Evolutionary conservation across 805 yeast genomes (phyloP), one percentile per base, ranked within the genome.

Genomic region (Schwanniomyces polymorphus): DNA sequence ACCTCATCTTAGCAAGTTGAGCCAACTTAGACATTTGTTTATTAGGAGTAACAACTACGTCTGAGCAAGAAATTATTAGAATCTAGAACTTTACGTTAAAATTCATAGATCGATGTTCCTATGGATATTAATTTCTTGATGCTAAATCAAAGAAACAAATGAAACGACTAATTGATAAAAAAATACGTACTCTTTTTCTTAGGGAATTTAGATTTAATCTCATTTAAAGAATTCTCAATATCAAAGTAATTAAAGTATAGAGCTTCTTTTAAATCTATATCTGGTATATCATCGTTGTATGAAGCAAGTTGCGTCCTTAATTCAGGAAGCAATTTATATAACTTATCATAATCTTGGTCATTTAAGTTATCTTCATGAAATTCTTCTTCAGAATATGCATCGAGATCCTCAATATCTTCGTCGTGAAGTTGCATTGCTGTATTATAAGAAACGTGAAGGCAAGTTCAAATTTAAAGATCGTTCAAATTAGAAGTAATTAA

Each of bases 181-280:
- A 45, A 27, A 68, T 73, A 78, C 84, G 63, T 78, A 79, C 83
- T 76, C 68, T 70, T 69, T 48, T 60, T 60, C 47, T 55, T 61
- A 8, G 65, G 55, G 47, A 60, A 70, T 38, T 55, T 59, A 9
- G 54, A 47, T 48, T 73, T 74, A 41, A 79, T 60, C 48, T 82
- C 84, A 27, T 65, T 70, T 7, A 83, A 53, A 0, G 88, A 62
- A 10, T 75, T 75, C 4, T 76, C 80, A 4, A 82, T 56, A 38
- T 79, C 82, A 57, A 78, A 78, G 58, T 83, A 83, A 54, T 81
- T 80, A 52, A 70, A 71, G 77, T 84, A 85, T 9, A 86, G 67
- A 0, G 81, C 67, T 52, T 82, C 85, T 55, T 82, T 79, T 49
- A 86, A 62, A 40, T 76, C 80, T 11, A 67, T 56, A 23, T 81